Conservation (phyloP, 768 basidiomycete genomes). For the Boletus barrowsii region DNA sequence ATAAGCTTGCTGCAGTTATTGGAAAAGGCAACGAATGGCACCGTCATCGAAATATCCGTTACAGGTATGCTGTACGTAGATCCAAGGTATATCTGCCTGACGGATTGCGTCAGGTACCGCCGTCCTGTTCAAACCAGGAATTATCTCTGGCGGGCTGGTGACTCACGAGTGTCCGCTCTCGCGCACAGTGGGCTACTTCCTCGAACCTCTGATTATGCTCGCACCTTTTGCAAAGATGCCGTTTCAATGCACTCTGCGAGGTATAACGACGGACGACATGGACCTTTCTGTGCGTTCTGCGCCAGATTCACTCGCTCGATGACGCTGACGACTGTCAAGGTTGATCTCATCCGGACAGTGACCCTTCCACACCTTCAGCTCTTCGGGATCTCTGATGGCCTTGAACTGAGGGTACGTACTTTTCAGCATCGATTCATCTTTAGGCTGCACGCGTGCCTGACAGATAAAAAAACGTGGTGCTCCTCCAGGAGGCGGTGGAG, state of each 20-base stretch:
- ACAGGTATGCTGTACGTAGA: slow-evolving; percentile 59
- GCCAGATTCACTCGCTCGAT: slow-evolving; percentile 9
- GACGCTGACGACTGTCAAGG: slow-evolving; percentile 43
- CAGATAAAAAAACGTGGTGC: slow-evolving; percentile 96
- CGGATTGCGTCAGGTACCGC: slow-evolving; percentile 67
- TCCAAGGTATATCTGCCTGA: background rate
- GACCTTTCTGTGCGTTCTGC: slow-evolving; percentile 75
- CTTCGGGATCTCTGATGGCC: slow-evolving; percentile 85
- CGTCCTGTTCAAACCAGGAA: slow-evolving; percentile 86
- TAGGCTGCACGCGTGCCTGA: background rate
- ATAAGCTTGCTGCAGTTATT: slow-evolving; percentile 82
- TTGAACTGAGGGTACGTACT: slow-evolving; percentile 74
- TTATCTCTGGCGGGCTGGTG: slow-evolving; percentile 79
- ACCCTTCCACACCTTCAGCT: slow-evolving; percentile 87
- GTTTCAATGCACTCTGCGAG: slow-evolving; percentile 74
- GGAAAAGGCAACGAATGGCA: slow-evolving; percentile 92
- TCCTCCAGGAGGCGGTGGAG: slow-evolving; percentile 87
- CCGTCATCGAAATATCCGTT: slow-evolving; percentile 91
- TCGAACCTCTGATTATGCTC: slow-evolving; percentile 86
- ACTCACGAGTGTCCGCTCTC: slow-evolving; percentile 87
- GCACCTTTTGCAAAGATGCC: slow-evolving; percentile 92
- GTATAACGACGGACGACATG: slow-evolving; percentile 89
- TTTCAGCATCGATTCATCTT: background rate
- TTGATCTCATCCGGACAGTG: slow-evolving; percentile 84
- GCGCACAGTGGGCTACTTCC: slow-evolving; percentile 89